Percentiles rank a stretch among this genome's conserved stretches.
These are phyloP conservation scores for Penicillium sp. DNA, from an alignment of 2,329 filamentous ascomycete genomes.

Conservation along the genomic window DNA sequence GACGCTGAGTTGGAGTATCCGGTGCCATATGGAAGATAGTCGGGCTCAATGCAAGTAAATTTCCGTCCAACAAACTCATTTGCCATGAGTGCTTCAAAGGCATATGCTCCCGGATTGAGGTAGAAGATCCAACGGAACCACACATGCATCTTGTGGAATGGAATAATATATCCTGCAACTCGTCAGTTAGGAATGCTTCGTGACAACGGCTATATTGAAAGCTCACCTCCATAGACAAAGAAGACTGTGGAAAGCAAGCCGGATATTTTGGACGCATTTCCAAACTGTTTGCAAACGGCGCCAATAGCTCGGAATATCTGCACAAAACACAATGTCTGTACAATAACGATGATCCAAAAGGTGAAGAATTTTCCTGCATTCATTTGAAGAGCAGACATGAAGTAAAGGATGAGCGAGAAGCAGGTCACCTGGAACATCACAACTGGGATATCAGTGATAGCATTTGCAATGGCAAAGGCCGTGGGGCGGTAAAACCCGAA, in stretches of 20 bases:
- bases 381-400: slow-evolving; percentile 54
- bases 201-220: no score
- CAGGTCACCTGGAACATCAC: slow-evolving; percentile 55
- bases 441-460: slow-evolving; percentile 55
- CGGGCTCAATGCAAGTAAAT: slow-evolving; percentile 52
- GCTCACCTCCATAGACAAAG: slow-evolving; percentile 52
- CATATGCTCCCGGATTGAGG: slow-evolving; percentile 64
- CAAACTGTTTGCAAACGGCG: slow-evolving; percentile 47
- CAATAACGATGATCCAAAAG: slow-evolving; percentile 53
- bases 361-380: slow-evolving; percentile 61
- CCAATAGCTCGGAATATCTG: slow-evolving; percentile 51
- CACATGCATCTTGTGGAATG: slow-evolving; percentile 57
- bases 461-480: slow-evolving; percentile 57
- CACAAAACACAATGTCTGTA: slow-evolving; percentile 51
- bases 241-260: slow-evolving; percentile 42
- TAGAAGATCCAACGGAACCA: slow-evolving; percentile 64
- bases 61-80: slow-evolving; percentile 64
- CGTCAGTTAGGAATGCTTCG: neutral
- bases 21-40: slow-evolving; percentile 47
- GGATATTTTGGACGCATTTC: slow-evolving; percentile 48
- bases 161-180: slow-evolving; percentile 56
- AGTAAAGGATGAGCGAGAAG: slow-evolving; percentile 61
- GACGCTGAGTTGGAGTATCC: slow-evolving; percentile 37
- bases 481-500: slow-evolving; percentile 65
- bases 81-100: slow-evolving; percentile 63